phyloP scores from a whole-genome alignment of 768 basidiomycete genomes.

The Termitomyces sp. region DNA sequence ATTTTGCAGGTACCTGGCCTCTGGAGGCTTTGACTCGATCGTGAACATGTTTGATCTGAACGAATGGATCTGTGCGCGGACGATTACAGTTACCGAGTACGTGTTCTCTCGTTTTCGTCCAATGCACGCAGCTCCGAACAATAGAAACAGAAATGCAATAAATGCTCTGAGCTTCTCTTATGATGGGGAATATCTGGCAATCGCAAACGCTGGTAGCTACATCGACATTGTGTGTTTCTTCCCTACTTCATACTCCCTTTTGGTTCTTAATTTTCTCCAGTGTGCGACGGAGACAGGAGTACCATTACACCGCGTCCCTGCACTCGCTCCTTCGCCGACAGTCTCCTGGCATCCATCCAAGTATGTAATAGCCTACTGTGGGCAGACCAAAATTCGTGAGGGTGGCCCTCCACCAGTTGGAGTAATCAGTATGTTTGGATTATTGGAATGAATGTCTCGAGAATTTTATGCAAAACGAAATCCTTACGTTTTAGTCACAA shows the following conservation, averaged over 20 bases:
- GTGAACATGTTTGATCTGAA: conserved; percentile 76
- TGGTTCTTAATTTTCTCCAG: conserved; percentile 29
- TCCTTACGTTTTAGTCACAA: no score
- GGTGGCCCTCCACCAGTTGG: conserved; percentile 63
- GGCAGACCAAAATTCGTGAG: conserved; percentile 66
- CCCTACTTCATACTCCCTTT: neutral
- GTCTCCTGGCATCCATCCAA: conserved; percentile 83
- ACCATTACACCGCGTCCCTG: conserved; percentile 73
- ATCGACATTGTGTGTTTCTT: conserved; percentile 70
- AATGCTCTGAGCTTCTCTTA: conserved; percentile 76
- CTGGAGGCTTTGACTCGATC: conserved; percentile 79
- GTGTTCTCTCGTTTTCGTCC: conserved; percentile 22
- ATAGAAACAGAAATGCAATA: conserved; percentile 56
- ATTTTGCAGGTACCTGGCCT: conserved; percentile 63
- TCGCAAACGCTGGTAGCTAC: conserved; percentile 67
- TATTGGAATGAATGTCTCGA: conserved; percentile 28
- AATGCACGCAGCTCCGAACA: neutral
- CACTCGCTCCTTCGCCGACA: conserved; percentile 67
- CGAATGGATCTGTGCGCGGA: conserved; percentile 80
- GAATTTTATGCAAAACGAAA: neutral
- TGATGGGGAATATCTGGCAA: conserved; percentile 81
- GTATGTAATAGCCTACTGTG: conserved; percentile 79
- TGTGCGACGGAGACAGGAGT: conserved; percentile 76
- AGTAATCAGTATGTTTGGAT: conserved; percentile 71
- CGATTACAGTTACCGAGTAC: conserved; percentile 79